Evolutionary conservation across 2,329 filamentous ascomycete species (phyloP).

Genomic region (Bipolaris victoriae): DNA sequence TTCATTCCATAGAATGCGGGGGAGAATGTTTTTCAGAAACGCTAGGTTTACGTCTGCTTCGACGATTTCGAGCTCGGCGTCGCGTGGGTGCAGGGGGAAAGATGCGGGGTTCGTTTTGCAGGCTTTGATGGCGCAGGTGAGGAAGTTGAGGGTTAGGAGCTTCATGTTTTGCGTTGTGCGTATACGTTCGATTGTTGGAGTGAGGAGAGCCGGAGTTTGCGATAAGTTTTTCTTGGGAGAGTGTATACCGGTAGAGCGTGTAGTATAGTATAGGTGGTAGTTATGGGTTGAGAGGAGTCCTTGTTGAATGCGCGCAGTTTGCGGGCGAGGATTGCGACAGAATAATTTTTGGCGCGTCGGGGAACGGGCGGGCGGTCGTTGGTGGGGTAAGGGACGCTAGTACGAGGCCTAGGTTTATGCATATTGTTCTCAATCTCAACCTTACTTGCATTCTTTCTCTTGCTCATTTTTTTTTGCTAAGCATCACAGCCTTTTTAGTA

Average conservation of each 20-base stretch:
- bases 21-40: constrained; percentile 83
- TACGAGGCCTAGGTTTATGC: constrained; percentile 26
- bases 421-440: constrained; percentile 8
- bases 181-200: neutral
- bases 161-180: constrained; percentile 70
- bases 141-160: constrained; percentile 91
- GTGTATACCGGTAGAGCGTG: neutral
- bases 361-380: constrained; percentile 6
- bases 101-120: constrained; percentile 83
- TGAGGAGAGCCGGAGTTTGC: too few relatives aligned
- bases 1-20: constrained; percentile 86
- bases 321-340: neutral
- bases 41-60: constrained; percentile 81
- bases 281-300: neutral
- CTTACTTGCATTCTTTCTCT: neutral
- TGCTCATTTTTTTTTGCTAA: neutral
- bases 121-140: constrained; percentile 93
- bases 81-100: constrained; percentile 90
- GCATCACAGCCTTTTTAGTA: neutral
- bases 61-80: constrained; percentile 86
- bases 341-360: constrained; percentile 15
- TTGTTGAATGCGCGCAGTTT: neutral
- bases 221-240: neutral
- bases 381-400: constrained; percentile 14
- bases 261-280: neutral